Evolutionary conservation across 2,329 filamentous ascomycete genomes (phyloP).

Genomic region (Chalara sp.): DNA sequence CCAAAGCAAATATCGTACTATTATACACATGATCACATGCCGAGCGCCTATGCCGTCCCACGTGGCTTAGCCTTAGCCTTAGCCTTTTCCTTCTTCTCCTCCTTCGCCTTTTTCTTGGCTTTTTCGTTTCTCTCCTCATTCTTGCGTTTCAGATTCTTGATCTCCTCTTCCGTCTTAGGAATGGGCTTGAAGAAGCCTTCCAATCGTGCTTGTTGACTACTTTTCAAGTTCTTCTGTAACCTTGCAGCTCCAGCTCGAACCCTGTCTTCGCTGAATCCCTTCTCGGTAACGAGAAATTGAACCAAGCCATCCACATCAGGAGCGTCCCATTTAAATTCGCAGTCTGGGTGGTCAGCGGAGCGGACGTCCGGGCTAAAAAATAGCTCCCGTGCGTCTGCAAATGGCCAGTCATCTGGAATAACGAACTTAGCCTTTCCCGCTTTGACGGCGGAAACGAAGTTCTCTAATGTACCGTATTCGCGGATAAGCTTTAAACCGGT

Average conservation of each 20-base stretch:
- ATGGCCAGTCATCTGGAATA: constrained; percentile 96
- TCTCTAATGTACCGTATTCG: constrained; percentile 82
- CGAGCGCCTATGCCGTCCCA: constrained; percentile 18
- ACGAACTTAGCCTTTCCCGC: constrained; percentile 71
- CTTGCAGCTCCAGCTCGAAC: constrained; percentile 73
- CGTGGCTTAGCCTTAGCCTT: constrained; percentile 82
- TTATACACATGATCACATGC: too few relatives aligned
- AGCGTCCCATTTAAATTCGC: constrained; percentile 96
- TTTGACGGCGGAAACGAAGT: constrained; percentile 74
- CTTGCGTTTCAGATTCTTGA: constrained; percentile 83
- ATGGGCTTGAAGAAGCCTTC: constrained; percentile 97
- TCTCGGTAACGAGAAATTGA: constrained; percentile 84
- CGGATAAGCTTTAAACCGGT: constrained; percentile 92
- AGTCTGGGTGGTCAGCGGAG: constrained; percentile 73
- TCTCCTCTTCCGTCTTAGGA: constrained; percentile 81
- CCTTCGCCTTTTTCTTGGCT: constrained; percentile 92
- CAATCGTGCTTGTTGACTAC: constrained; percentile 79
- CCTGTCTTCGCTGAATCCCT: constrained; percentile 94
- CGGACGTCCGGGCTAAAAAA: constrained; percentile 91
- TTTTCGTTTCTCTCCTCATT: constrained; percentile 86
- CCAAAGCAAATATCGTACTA: too few relatives aligned
- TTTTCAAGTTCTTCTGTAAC: constrained; percentile 86
- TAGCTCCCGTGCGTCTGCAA: constrained; percentile 79
- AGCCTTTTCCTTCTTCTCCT: constrained; percentile 92
- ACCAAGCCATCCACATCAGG: constrained; percentile 88